phyloP scores from a whole-genome alignment of 495 filamentous ascomycete species.

The Xylaria flabelliformis region DNA sequence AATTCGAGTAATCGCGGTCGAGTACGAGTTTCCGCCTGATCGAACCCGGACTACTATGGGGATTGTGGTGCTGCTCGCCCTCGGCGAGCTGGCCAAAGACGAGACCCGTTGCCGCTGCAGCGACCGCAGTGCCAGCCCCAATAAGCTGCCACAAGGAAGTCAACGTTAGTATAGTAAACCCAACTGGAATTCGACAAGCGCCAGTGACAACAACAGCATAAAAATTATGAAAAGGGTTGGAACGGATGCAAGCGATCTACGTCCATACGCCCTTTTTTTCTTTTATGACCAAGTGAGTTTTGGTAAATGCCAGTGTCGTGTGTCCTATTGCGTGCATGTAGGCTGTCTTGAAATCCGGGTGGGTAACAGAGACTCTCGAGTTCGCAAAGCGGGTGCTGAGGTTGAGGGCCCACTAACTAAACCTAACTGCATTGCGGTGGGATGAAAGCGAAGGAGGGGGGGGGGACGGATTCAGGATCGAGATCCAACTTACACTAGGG shows the following conservation, averaged over 20 bases:
- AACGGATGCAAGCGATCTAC: neutral
- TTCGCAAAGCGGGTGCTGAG: slow-evolving; percentile 11
- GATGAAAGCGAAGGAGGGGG: slow-evolving; percentile 8
- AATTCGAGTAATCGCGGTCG: slow-evolving; percentile 47
- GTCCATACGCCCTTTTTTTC: neutral
- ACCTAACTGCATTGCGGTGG: slow-evolving; percentile 22
- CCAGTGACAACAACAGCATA: neutral
- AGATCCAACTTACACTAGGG: slow-evolving; percentile 63
- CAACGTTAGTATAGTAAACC: slow-evolving; percentile 27
- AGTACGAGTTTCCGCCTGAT: slow-evolving; percentile 54
- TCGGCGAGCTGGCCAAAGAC: slow-evolving; percentile 57
- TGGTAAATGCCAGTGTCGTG: slow-evolving; percentile 14
- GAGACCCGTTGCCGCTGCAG: slow-evolving; percentile 62
- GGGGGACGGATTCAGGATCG: slow-evolving; percentile 10
- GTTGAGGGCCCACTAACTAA: slow-evolving; percentile 26
- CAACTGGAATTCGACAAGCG: neutral
- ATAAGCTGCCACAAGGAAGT: slow-evolving; percentile 53
- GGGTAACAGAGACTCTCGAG: slow-evolving; percentile 17
- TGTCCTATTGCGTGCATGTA: slow-evolving; percentile 20
- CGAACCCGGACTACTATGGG: slow-evolving; percentile 34
- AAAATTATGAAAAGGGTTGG: neutral
- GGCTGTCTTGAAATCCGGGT: slow-evolving; percentile 3
- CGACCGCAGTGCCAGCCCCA: slow-evolving; percentile 64
- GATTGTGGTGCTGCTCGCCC: slow-evolving; percentile 25
- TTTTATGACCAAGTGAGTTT: neutral